phyloP scores from a whole-genome alignment of 2,329 filamentous ascomycete genomes.

The Aphanocladium album region DNA sequence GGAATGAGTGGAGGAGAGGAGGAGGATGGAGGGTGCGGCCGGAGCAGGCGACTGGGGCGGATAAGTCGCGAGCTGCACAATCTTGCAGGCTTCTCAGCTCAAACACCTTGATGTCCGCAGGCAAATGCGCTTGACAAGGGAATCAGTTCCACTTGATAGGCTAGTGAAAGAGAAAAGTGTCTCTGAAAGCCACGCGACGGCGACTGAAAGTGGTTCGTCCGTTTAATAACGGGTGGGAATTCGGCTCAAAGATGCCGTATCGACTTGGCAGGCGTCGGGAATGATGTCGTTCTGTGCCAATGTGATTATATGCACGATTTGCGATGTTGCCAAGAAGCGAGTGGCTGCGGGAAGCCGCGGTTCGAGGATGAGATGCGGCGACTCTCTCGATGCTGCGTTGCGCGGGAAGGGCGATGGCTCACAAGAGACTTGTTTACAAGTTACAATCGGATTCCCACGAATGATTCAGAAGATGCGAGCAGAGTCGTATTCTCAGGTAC shows the following conservation, averaged over 20 bases:
- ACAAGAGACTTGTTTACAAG: no score
- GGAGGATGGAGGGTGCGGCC: background rate
- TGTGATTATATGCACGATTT: background rate
- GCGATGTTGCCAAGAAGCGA: conserved; percentile 3
- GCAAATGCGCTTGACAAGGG: background rate
- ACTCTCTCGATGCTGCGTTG: no score
- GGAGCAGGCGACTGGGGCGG: background rate
- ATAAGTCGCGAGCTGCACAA: conserved; percentile 4
- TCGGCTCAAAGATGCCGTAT: conserved; percentile 8
- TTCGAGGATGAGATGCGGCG: background rate
- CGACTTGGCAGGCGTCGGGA: background rate
- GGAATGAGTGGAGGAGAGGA: background rate
- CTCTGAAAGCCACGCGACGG: background rate
- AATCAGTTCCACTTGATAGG: background rate
- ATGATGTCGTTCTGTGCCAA: background rate
- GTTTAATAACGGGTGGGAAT: background rate
- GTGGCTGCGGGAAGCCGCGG: background rate
- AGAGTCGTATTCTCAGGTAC: background rate
- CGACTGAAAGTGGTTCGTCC: background rate
- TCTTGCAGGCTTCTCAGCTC: conserved; percentile 7
- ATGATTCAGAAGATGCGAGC: background rate
- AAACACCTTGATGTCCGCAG: conserved; percentile 13
- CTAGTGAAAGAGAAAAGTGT: background rate
- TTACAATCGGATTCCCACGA: no score
- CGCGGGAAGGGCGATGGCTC: no score